Evolutionary conservation across 805 yeast genomes (phyloP), one percentile per base, ranked within the genome.

Genomic region (Kregervanrija pseudodelftensis): DNA sequence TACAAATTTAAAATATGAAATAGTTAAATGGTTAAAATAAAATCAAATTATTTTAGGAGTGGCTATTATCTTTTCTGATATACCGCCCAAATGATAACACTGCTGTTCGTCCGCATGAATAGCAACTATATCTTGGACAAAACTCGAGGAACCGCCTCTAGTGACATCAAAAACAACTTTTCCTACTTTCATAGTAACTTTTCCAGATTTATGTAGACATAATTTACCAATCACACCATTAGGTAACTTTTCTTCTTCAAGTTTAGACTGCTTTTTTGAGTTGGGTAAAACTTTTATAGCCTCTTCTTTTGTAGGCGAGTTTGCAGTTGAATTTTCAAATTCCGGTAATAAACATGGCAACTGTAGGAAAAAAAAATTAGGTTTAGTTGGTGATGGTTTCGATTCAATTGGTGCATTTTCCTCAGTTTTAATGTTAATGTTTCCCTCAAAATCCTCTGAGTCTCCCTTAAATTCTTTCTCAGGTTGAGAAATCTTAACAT

Each of bases 181-280:
- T 11, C 95, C 96, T 34, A 91, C 66, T 48, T 78, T 74, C 61
- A 90, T 74, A 3, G 95, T 73, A 15, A 88, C 61, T 58, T 77
- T 85, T 3, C 98, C 98, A 1, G 96, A 86, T 56, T 81, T 77
- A 61, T 90, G 96, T 39, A 82, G 70, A 44, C 91, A 76, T 32
- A 91, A 57, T 9, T 75, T 70, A 5, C 97, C 97, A 34, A 88
- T 71, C 44, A 70, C 70, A 1, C 96, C 96, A 35, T 66, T 63
- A 0, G 47, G 43, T 13, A 38, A 11, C 36, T 38, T 37, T n/a
- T 33, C 15, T 32, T 37, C 30, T 16, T 33, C 41, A 13, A 4
- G 9, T 39, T 30, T 31, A 13, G 14, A 14, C 32, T 37, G 40
- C 40, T 11, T 12, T 39, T 14, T 31, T 28, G 8, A 9, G 35